phyloP scores from a whole-genome alignment of 805 yeast species.

The Saccharomycopsis sp. region DNA sequence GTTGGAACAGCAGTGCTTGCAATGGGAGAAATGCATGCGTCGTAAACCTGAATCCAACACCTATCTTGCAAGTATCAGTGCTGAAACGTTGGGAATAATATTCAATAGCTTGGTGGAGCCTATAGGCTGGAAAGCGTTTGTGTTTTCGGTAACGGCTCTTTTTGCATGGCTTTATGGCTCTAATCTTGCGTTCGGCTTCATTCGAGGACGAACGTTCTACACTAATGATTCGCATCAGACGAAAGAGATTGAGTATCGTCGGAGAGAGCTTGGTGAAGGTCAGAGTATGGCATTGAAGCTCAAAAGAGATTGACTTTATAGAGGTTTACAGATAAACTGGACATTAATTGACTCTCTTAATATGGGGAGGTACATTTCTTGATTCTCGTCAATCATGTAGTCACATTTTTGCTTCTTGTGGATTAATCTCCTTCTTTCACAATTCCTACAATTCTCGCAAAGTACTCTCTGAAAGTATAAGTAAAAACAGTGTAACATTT shows the following conservation, averaged over 20 bases:
- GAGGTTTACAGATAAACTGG: no score
- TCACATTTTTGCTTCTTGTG: no score
- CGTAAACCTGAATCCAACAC: constrained; percentile 43
- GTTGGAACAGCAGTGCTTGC: constrained; percentile 45
- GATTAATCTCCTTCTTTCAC: no score
- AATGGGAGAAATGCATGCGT: constrained; percentile 63
- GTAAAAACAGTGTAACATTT: no score
- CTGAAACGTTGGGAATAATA: constrained; percentile 55
- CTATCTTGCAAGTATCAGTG: constrained; percentile 52
- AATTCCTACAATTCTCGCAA: no score
- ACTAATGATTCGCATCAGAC: background rate
- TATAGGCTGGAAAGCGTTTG: constrained; percentile 51
- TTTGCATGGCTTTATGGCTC: constrained; percentile 39
- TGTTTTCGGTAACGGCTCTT: constrained; percentile 5
- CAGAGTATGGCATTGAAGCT: background rate
- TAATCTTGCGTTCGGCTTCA: constrained; percentile 61
- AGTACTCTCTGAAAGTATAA: no score
- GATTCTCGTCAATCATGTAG: no score
- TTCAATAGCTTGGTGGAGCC: constrained; percentile 63
- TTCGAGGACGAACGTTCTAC: constrained; percentile 47
- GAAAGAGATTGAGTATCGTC: background rate
- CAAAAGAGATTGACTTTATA: no score
- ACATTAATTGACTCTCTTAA: no score
- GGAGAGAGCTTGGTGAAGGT: no score
- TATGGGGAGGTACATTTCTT: no score